Conservation (phyloP, 1,139 yeast species). For the Geotrichum europaeum region DNA sequence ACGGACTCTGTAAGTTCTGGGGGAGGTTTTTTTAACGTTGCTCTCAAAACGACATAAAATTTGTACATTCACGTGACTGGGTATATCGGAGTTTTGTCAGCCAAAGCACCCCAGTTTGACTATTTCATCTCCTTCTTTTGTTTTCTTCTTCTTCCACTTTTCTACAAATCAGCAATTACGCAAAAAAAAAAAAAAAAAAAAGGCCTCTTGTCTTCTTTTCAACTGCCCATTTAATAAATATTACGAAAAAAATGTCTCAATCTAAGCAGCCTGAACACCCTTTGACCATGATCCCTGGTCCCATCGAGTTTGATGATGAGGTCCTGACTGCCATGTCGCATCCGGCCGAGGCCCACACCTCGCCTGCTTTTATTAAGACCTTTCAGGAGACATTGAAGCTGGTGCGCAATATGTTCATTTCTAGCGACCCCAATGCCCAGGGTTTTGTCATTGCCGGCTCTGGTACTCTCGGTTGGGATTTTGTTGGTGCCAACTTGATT, state of each 20-base stretch:
- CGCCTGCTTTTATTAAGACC: slow-evolving; percentile 72
- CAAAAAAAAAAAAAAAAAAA: neutral
- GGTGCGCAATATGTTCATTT: slow-evolving; percentile 69
- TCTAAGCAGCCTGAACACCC: slow-evolving; percentile 36
- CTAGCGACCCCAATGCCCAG: slow-evolving; percentile 59
- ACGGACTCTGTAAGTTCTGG: neutral
- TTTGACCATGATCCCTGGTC: slow-evolving; percentile 84
- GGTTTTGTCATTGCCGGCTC: slow-evolving; percentile 82
- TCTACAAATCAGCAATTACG: neutral
- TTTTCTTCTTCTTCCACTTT: neutral
- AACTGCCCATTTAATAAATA: neutral
- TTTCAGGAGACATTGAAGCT: slow-evolving; percentile 64
- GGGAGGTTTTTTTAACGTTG: neutral
- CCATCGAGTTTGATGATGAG: slow-evolving; percentile 78
- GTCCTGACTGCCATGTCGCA: slow-evolving; percentile 80
- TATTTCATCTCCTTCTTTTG: neutral
- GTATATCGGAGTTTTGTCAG: neutral
- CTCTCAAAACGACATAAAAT: neutral
- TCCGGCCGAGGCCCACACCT: slow-evolving; percentile 84
- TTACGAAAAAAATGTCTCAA: slow-evolving; percentile 14
- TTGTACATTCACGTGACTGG: neutral
- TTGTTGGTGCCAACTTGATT: slow-evolving; percentile 72
- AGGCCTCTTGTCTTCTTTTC: neutral
- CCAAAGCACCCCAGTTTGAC: neutral
- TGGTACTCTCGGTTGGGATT: slow-evolving; percentile 95